These are phyloP conservation scores for Penstemon barbatus DNA, from an alignment of 257 asterid species.

Conservation along the genomic window DNA sequence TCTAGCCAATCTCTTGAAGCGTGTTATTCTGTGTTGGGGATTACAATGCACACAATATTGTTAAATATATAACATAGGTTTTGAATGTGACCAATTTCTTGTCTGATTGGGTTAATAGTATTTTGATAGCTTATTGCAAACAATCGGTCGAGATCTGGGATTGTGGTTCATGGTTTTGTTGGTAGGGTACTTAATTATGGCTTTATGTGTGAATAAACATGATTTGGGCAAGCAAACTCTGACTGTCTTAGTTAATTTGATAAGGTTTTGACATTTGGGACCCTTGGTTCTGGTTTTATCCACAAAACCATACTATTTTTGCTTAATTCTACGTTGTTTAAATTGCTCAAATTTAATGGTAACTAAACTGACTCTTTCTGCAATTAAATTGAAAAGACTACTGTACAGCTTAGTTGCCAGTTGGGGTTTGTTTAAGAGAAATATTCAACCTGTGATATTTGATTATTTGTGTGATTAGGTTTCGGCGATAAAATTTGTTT, in stretches of 20 bases:
- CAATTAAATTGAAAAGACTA: too few relatives aligned
- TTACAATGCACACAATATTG: neutral
- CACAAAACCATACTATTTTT: neutral
- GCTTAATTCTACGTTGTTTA: neutral
- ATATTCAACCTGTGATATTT: neutral
- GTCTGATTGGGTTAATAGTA: neutral
- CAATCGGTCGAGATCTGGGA: neutral
- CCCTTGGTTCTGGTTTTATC: neutral
- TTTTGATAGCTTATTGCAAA: neutral
- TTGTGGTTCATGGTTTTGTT: neutral
- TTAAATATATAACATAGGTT: neutral
- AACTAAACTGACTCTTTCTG: neutral
- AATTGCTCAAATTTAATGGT: neutral
- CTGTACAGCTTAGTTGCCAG: neutral
- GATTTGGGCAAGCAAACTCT: neutral
- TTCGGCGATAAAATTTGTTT: too few relatives aligned
- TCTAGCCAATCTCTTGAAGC: neutral
- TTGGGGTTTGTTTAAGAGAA: neutral
- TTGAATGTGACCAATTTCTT: neutral
- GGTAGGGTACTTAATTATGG: neutral
- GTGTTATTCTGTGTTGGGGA: neutral
- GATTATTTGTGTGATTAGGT: too few relatives aligned
- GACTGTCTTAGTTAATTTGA: neutral
- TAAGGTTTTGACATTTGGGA: neutral
- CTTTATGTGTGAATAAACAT: neutral